These are phyloP conservation scores for Acer campestre DNA, from an alignment of 345 rosid genomes.

Conservation along the genomic window DNA sequence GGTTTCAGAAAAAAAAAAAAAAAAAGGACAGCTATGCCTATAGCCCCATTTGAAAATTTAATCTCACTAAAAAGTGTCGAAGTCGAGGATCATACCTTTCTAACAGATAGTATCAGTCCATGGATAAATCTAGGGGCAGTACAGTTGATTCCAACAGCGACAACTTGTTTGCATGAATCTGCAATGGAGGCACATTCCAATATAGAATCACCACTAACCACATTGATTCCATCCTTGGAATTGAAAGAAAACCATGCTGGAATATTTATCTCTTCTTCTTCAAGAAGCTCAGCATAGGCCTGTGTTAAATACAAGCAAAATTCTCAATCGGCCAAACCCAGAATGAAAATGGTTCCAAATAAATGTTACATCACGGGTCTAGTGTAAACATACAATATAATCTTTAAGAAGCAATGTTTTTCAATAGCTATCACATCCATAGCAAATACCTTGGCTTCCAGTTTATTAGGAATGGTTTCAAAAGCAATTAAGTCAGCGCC, in stretches of 20 bases:
- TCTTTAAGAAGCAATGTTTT: background rate
- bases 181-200: conserved; percentile 71
- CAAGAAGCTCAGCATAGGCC: conserved; percentile 90
- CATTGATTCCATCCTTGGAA: conserved; percentile 72
- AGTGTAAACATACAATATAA: background rate
- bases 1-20: too few relatives aligned
- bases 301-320: conserved; percentile 20
- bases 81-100: conserved; percentile 38
- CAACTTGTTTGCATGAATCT: conserved; percentile 67
- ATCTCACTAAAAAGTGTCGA: background rate
- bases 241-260: conserved; percentile 92
- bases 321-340: conserved; percentile 2
- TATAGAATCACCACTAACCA: conserved; percentile 74
- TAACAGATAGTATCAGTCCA: conserved; percentile 54
- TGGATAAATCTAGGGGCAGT: conserved; percentile 75
- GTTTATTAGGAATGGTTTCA: conserved; percentile 87
- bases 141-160: conserved; percentile 85
- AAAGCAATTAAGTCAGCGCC: conserved; percentile 86
- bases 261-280: conserved; percentile 55
- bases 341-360: background rate
- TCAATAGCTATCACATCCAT: background rate
- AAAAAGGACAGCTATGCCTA: background rate
- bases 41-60: background rate
- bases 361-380: background rate
- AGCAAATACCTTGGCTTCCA: conserved; percentile 73